Evolutionary conservation across 192 early-diverging fungal species (phyloP), one percentile per base, ranked within the genome.

Genomic region (Podila clonocystis): DNA sequence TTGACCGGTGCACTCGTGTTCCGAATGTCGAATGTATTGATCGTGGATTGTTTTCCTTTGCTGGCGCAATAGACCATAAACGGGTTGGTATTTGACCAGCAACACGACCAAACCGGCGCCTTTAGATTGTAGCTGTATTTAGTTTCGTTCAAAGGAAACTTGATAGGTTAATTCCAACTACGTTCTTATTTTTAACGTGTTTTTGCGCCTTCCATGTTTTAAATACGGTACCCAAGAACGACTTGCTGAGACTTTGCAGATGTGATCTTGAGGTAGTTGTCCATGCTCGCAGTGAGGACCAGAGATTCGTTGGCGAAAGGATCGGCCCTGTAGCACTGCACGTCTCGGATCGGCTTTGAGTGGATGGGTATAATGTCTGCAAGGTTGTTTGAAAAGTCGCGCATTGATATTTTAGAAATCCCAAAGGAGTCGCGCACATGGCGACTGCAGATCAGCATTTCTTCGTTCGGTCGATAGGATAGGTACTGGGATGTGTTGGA

Each of bases 181-280:
- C 9, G 5, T 38, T n/a, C 36, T 9, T 9, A 8, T 38, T 9
- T 8, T 38, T 38, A 38, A 38, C 0, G 36, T 9, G 9, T 9
- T 9, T 9, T 9, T 26, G 19, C 22, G 5, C 5, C 36, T 45
- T 45, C 41, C 52, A 55, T 20, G 52, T 15, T 45, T 12, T 1
- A 26, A 31, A 33, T 30, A 5, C 29, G 66, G 26, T 73, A 80
- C 77, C 68, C 20, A 1, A 80, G 26, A 8, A 73, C 58, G 22
- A 57, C 33, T n/a, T 72, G 71, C 9, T 68, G 28, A 0, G 65
- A 60, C 3, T 36, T 9, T 7, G 57, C 61, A 45, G 66, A 74
- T 7, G 82, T 70, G 3, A 83, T 34, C 52, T 77, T 75, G 7
- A 83, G 55, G 6, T 72, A 73, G n/a, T 78, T 78, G 58, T 83